A percentile compares a stretch with the other conserved stretches of the same genome.
These are phyloP conservation scores for Fragaria nilgerrensis DNA, from an alignment of 306 rosid species.

Conservation along the genomic window DNA sequence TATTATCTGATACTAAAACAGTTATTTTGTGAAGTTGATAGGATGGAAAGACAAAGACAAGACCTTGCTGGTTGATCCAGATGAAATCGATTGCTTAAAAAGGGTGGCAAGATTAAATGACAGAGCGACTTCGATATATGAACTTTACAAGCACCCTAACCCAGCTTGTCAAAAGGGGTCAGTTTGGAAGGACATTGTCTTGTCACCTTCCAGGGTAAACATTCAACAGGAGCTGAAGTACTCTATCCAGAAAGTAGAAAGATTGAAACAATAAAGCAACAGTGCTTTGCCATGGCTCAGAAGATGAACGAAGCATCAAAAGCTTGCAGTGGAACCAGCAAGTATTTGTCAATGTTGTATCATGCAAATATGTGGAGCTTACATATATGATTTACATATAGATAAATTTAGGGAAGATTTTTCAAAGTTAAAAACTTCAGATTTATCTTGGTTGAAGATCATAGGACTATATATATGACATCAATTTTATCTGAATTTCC, in stretches of 20 bases:
- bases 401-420: constrained; percentile 9
- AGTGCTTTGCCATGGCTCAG: constrained; percentile 8
- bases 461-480: background rate
- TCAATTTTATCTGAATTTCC: background rate
- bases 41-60: constrained; percentile 93
- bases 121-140: constrained; percentile 64
- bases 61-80: constrained; percentile 87
- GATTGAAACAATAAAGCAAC: constrained; percentile 29
- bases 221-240: constrained; percentile 82
- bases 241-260: constrained; percentile 75
- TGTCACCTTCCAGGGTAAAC: constrained; percentile 82
- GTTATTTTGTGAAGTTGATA: constrained; percentile 60
- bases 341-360: constrained; percentile 21
- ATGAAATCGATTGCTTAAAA: constrained; percentile 77
- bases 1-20: constrained; percentile 22
- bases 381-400: constrained; percentile 26
- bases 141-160: constrained; percentile 78
- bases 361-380: constrained; percentile 7
- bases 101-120: constrained; percentile 66
- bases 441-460: background rate
- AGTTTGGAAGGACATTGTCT: constrained; percentile 88
- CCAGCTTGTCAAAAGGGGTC: constrained; percentile 77
- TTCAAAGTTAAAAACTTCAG: background rate
- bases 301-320: constrained; percentile 27
- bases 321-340: constrained; percentile 19